Evolutionary conservation across 331 rosid species (phyloP).

Genomic region (Malus hybrid): DNA sequence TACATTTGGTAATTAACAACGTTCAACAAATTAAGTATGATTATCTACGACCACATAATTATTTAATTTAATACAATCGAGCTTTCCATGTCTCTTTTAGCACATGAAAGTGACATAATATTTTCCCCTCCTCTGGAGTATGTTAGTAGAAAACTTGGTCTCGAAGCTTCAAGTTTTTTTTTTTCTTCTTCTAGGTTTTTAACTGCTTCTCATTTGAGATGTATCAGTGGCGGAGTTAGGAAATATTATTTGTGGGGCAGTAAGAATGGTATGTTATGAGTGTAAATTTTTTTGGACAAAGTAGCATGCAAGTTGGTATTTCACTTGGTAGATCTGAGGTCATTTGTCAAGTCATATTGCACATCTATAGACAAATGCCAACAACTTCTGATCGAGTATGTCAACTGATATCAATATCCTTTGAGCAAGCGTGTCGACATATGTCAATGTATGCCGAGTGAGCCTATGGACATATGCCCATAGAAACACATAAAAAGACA

Average conservation of each 20-base stretch:
- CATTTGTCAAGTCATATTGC: no score
- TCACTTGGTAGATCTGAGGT: no score
- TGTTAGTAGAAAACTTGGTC: neutral
- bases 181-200: neutral
- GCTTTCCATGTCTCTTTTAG: neutral
- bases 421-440: no score
- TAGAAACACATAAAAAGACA: no score
- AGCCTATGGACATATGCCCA: no score
- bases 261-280: no score
- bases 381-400: no score
- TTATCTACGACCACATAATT: neutral
- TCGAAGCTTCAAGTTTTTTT: neutral
- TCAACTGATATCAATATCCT: accelerated
- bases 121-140: neutral
- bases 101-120: neutral
- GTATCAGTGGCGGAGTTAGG: no score
- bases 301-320: no score
- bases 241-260: no score
- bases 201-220: neutral
- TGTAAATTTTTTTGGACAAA: no score
- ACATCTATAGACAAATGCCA: accelerated
- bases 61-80: neutral
- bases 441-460: no score
- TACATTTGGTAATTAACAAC: neutral
- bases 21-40: neutral